A percentile compares a stretch with the other conserved stretches of the same genome.
Evolutionary conservation across 371 early-diverging fungal species (phyloP).

Genomic region (Circinella umbellata): DNA sequence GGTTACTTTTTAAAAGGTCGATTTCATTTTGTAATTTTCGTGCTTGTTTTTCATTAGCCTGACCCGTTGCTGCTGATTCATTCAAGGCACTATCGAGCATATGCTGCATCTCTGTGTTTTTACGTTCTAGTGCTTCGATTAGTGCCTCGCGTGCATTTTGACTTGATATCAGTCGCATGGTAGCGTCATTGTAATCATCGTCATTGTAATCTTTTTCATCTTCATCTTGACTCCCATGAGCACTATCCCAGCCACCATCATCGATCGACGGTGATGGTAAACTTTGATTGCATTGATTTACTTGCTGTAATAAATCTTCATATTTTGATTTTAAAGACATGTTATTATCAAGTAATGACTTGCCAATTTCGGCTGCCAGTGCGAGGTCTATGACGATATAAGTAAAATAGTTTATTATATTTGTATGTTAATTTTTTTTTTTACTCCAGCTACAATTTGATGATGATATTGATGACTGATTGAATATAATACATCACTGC

Average conservation of each 20-base stretch:
- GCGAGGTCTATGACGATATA: slow-evolving; percentile 42
- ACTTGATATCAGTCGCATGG: slow-evolving; percentile 33
- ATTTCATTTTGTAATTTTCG: slow-evolving; percentile 46
- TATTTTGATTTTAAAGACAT: slow-evolving; percentile 53
- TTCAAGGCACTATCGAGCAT: slow-evolving; percentile 38
- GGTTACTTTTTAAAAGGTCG: slow-evolving; percentile 22
- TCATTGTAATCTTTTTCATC: slow-evolving; percentile 11
- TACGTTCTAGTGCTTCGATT: slow-evolving; percentile 43
- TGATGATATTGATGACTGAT: not conserved
- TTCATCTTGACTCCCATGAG: slow-evolving; percentile 7
- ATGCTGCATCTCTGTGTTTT: slow-evolving; percentile 43
- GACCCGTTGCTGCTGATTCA: slow-evolving; percentile 20
- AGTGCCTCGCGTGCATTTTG: slow-evolving; percentile 39
- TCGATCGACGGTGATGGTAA: slow-evolving; percentile 10
- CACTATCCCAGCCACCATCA: slow-evolving; percentile 10
- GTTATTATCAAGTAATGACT: slow-evolving; percentile 60
- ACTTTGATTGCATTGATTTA: slow-evolving; percentile 17
- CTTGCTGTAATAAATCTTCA: slow-evolving; percentile 48
- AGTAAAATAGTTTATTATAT: not conserved
- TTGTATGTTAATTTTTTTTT: not conserved
- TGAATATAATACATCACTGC: not conserved
- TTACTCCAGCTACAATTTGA: not conserved
- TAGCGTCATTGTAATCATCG: slow-evolving; percentile 1
- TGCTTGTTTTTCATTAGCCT: slow-evolving; percentile 27
- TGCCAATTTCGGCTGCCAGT: slow-evolving; percentile 64